Evolutionary conservation across 1,139 yeast species (phyloP).

Genomic region (Spathaspora sp.): DNA sequence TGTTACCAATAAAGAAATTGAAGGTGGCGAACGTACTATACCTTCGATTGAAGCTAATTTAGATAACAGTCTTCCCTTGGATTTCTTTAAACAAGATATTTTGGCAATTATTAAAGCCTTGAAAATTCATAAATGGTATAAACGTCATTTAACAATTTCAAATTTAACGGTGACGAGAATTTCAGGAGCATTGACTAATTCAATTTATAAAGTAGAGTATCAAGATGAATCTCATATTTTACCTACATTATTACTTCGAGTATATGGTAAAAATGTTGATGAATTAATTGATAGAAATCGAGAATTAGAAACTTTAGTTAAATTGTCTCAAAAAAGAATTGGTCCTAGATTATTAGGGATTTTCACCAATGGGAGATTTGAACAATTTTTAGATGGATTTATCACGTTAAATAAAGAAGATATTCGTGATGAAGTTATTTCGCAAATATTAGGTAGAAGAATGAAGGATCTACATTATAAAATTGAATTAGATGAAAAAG

Average conservation of each 20-base stretch:
- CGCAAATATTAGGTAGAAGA: conserved; percentile 88
- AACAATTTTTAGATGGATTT: conserved; percentile 83
- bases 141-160: conserved; percentile 40
- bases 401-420: conserved; percentile 70
- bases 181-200: conserved; percentile 91
- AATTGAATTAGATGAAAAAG: conserved; percentile 62
- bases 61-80: conserved; percentile 75
- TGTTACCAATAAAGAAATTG: conserved; percentile 29
- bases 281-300: conserved; percentile 81
- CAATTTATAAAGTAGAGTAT: conserved; percentile 69
- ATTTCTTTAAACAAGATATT: conserved; percentile 83
- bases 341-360: conserved; percentile 91
- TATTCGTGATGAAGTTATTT: conserved; percentile 71
- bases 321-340: conserved; percentile 73
- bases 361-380: conserved; percentile 87
- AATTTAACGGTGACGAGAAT: conserved; percentile 58
- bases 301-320: conserved; percentile 70
- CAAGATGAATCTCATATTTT: conserved; percentile 27
- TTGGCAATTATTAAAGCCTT: conserved; percentile 63
- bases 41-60: conserved; percentile 46
- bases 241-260: conserved; percentile 63
- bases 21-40: conserved; percentile 26
- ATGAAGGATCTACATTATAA: conserved; percentile 93
- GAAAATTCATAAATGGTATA: conserved; percentile 77
- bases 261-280: conserved; percentile 90